Evolutionary conservation across 192 early-diverging fungal genomes (phyloP).

Genomic region (Coemansia sp.): DNA sequence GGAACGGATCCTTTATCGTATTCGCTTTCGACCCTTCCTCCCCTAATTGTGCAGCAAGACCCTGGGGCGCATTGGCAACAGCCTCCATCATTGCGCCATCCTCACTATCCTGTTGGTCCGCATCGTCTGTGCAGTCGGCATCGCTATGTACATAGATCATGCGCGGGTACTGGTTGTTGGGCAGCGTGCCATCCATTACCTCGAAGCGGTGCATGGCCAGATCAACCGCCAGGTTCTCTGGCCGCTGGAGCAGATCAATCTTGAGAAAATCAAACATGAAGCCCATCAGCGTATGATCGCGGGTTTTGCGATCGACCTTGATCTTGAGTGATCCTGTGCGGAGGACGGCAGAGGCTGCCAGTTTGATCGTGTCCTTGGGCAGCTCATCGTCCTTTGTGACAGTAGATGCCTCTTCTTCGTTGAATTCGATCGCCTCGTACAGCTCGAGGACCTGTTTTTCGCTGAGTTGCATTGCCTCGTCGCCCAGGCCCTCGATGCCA

Average conservation of each 20-base stretch:
- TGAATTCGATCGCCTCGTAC: slow-evolving; percentile 93
- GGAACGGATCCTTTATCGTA: slow-evolving; percentile 41
- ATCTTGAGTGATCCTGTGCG: slow-evolving; percentile 80
- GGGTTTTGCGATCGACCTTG: slow-evolving; percentile 54
- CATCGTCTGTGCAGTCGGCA: neutral
- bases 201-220: slow-evolving; percentile 55
- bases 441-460: slow-evolving; percentile 87
- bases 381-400: slow-evolving; percentile 40
- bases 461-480: slow-evolving; percentile 57
- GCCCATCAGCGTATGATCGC: slow-evolving; percentile 53
- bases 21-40: no score
- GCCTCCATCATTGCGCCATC: slow-evolving; percentile 14
- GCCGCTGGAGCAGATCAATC: slow-evolving; percentile 45
- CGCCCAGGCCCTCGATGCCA: slow-evolving; percentile 8
- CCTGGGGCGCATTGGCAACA: slow-evolving; percentile 21
- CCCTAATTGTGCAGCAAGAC: slow-evolving; percentile 14
- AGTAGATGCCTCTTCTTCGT: slow-evolving; percentile 69
- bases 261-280: slow-evolving; percentile 48
- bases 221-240: slow-evolving; percentile 42
- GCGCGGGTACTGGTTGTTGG: slow-evolving; percentile 48
- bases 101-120: neutral
- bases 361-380: slow-evolving; percentile 59
- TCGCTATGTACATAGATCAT: slow-evolving; percentile 55
- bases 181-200: slow-evolving; percentile 55
- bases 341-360: slow-evolving; percentile 64